Conservation (phyloP, 257 asterid genomes). For the Solanum microdontum region DNA sequence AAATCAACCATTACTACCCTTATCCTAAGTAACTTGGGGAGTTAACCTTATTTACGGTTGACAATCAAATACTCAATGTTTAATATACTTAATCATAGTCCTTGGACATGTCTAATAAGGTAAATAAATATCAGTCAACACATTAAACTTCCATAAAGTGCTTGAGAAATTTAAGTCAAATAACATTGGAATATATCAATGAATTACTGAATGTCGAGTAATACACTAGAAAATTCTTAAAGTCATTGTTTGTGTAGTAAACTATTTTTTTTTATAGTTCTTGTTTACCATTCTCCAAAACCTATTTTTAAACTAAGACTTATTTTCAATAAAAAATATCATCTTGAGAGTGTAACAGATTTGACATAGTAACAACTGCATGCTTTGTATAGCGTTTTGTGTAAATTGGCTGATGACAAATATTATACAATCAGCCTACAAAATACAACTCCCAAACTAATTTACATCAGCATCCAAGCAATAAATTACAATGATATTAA, state of each 20-base stretch:
- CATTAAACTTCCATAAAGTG: not conserved
- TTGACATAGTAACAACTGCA: not conserved
- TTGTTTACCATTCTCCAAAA: not conserved
- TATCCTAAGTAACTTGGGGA: not conserved
- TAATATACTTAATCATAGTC: not conserved
- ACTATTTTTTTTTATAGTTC: not conserved
- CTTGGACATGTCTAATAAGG: not conserved
- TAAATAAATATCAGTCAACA: not conserved
- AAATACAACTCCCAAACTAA: not conserved
- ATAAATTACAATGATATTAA: not conserved
- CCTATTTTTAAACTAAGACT: not conserved
- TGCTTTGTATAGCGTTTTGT: not conserved
- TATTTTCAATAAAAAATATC: not conserved
- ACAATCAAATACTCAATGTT: not conserved
- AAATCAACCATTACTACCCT: not conserved
- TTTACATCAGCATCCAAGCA: not conserved
- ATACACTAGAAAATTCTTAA: not conserved
- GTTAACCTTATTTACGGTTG: not conserved
- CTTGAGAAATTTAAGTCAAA: not conserved
- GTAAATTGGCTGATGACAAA: not conserved
- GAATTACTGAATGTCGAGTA: not conserved
- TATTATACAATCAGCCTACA: not conserved
- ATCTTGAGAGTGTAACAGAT: not conserved
- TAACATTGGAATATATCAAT: not conserved
- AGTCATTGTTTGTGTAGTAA: not conserved